A percentile compares a stretch with the other conserved stretches of the same genome.
These are phyloP conservation scores for Chloranthus sessilifolius DNA, from an alignment of 164 flowering plant genomes.

Conservation along the genomic window DNA sequence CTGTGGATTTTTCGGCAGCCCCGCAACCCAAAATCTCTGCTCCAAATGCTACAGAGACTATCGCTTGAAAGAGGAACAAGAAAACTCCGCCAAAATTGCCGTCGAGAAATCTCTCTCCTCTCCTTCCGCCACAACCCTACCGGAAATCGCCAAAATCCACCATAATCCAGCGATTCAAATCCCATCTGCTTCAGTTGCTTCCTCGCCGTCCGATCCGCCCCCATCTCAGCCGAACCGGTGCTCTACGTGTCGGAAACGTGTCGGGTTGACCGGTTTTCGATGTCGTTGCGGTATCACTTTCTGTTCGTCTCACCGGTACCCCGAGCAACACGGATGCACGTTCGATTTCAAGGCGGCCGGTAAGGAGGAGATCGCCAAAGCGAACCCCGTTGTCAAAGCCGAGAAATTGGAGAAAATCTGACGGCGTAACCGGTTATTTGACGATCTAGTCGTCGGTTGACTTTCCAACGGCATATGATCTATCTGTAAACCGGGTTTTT, in stretches of 20 bases:
- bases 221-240: slow-evolving; percentile 39
- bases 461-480: too few relatives aligned
- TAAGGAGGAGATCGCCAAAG: slow-evolving; percentile 54
- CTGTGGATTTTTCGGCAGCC: slow-evolving; percentile 73
- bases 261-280: slow-evolving; percentile 62
- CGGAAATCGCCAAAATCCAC: slow-evolving; percentile 7
- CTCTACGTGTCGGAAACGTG: slow-evolving; percentile 44
- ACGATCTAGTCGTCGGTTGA: too few relatives aligned
- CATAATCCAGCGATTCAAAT: background rate
- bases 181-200: background rate
- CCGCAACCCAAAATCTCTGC: slow-evolving; percentile 59
- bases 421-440: too few relatives aligned
- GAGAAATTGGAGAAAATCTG: slow-evolving; percentile 49
- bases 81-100: slow-evolving; percentile 38
- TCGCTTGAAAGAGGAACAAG: slow-evolving; percentile 46
- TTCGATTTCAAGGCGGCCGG: slow-evolving; percentile 65
- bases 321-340: slow-evolving; percentile 63
- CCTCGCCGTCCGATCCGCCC: background rate
- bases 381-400: slow-evolving; percentile 60
- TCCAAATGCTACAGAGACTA: slow-evolving; percentile 66
- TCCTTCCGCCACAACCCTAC: slow-evolving; percentile 10
- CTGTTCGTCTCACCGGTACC: slow-evolving; percentile 68
- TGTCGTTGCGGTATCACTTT: slow-evolving; percentile 64
- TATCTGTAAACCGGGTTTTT: too few relatives aligned
- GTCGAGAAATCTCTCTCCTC: slow-evolving; percentile 34